These are phyloP conservation scores for Platanus orientalis DNA, from an alignment of 164 flowering plant species.

Conservation along the genomic window DNA sequence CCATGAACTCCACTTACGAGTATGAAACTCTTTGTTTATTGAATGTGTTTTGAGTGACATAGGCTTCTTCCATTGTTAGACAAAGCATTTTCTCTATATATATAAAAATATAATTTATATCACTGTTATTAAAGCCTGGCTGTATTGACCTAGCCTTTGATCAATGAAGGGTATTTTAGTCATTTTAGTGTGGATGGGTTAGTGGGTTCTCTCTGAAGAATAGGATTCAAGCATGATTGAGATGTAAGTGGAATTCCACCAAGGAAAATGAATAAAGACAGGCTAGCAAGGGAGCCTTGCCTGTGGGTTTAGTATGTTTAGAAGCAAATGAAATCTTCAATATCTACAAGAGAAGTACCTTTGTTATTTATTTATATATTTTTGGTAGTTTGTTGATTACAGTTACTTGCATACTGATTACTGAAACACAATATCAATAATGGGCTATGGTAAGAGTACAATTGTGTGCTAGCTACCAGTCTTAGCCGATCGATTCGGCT, in stretches of 20 bases:
- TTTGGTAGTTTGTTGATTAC: no score
- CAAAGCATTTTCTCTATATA: constrained; percentile 8
- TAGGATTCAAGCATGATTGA: constrained; percentile 26
- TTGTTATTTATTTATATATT: no score
- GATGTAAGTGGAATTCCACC: constrained; percentile 32
- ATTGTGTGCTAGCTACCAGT: no score
- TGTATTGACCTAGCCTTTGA: not conserved
- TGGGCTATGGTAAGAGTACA: no score
- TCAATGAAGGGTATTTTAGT: no score
- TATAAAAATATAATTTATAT: not conserved
- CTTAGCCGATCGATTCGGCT: no score
- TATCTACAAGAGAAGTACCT: no score
- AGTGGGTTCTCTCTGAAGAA: constrained; percentile 29
- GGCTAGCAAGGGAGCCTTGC: not conserved
- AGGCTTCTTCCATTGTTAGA: constrained; percentile 18
- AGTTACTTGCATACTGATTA: no score
- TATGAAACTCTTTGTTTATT: constrained; percentile 16
- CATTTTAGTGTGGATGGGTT: constrained; percentile 17
- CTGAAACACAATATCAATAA: no score
- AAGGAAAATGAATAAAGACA: constrained; percentile 19
- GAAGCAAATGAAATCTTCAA: no score
- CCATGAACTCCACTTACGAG: constrained; percentile 43
- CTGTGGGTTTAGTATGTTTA: no score
- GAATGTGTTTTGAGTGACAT: constrained; percentile 16
- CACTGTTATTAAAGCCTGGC: not conserved